These are phyloP conservation scores for Pseudogymnoascus sp. DNA, from an alignment of 2,329 filamentous ascomycete species.

Conservation along the genomic window DNA sequence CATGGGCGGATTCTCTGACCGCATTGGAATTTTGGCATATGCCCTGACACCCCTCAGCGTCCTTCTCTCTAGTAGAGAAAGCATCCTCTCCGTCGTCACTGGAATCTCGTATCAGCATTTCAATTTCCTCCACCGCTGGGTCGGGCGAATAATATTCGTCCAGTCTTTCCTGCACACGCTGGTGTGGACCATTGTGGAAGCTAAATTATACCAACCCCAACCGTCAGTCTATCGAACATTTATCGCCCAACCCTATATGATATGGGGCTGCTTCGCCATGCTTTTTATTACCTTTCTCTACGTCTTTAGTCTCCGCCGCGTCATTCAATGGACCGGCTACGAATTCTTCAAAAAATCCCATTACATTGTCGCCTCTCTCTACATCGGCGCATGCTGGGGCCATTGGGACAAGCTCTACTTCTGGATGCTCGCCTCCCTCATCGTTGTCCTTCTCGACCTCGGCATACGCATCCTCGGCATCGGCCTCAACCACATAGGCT, in stretches of 20 bases:
- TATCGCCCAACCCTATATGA: slow-evolving; percentile 60
- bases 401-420: slow-evolving; percentile 65
- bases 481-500: slow-evolving; percentile 54
- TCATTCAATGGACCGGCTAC: slow-evolving; percentile 62
- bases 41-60: slow-evolving; percentile 67
- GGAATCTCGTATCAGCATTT: slow-evolving; percentile 72
- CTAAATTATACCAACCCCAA: slow-evolving; percentile 63
- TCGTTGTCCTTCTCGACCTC: slow-evolving; percentile 61
- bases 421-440: slow-evolving; percentile 60
- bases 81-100: slow-evolving; percentile 61
- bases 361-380: slow-evolving; percentile 66
- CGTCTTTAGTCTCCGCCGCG: slow-evolving; percentile 50
- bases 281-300: slow-evolving; percentile 55
- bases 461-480: slow-evolving; percentile 52
- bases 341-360: slow-evolving; percentile 72
- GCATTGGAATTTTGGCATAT: slow-evolving; percentile 65
- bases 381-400: slow-evolving; percentile 68
- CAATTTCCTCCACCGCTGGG: slow-evolving; percentile 72
- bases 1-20: slow-evolving; percentile 62
- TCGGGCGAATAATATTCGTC: slow-evolving; percentile 64
- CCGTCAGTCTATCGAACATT: slow-evolving; percentile 51
- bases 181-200: slow-evolving; percentile 62
- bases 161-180: slow-evolving; percentile 66
- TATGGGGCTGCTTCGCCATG: slow-evolving; percentile 68
- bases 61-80: slow-evolving; percentile 62